These are phyloP conservation scores for Podosphaera leucotricha DNA, from an alignment of 2,329 filamentous ascomycete species.

Conservation along the genomic window DNA sequence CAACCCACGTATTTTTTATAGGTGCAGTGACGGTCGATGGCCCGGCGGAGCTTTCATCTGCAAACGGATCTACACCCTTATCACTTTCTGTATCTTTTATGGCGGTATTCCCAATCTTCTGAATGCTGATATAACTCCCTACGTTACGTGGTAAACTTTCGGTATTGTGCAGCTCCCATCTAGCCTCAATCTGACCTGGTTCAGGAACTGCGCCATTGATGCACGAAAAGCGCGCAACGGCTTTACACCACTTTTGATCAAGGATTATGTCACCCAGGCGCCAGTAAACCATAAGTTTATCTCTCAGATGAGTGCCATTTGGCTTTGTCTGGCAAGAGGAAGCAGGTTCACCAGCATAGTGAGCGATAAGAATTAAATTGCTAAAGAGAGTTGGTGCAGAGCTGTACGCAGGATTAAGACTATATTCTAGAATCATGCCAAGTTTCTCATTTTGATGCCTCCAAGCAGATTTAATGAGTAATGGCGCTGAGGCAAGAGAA, in stretches of 20 bases:
- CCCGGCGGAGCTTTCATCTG: constrained; percentile 26
- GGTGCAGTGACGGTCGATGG: constrained; percentile 4
- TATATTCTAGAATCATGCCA: constrained; percentile 68
- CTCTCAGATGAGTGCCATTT: constrained; percentile 52
- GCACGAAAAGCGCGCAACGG: constrained; percentile 57
- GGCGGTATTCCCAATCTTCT: constrained; percentile 27
- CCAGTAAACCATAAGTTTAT: constrained; percentile 61
- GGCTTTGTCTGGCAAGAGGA: constrained; percentile 55
- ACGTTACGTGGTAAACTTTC: constrained; percentile 8
- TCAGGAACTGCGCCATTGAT: constrained; percentile 48
- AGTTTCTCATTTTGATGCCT: constrained; percentile 66
- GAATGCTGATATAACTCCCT: constrained; percentile 42
- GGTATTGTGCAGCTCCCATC: constrained; percentile 40
- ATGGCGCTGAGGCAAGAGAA: constrained; percentile 30
- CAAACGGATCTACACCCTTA: constrained; percentile 34
- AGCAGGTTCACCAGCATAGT: constrained; percentile 43
- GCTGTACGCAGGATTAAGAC: constrained; percentile 41
- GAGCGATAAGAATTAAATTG: constrained; percentile 52
- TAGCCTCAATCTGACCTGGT: constrained; percentile 56
- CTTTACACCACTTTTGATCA: constrained; percentile 39
- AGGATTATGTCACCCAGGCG: constrained; percentile 51
- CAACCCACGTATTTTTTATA: constrained; percentile 29
- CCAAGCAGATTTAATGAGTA: constrained; percentile 43
- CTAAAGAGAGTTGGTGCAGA: constrained; percentile 32
- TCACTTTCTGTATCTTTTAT: constrained; percentile 16